Evolutionary conservation across 2,329 filamentous ascomycete genomes (phyloP), one percentile per base, ranked within the genome.

Genomic region (Botrytis galanthina): DNA sequence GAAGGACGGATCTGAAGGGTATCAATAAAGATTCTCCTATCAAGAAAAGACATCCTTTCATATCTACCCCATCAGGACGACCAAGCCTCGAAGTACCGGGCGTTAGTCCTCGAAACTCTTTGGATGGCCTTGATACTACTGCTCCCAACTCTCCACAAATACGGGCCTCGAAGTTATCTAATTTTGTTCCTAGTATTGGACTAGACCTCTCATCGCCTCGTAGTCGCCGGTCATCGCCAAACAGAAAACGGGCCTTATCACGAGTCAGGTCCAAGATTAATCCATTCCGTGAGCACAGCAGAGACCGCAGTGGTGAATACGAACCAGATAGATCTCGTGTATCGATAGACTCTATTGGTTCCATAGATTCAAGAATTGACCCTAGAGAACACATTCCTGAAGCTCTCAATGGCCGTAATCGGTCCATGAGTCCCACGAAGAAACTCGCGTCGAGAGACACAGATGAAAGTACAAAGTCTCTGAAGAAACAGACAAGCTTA

Each of bases 181-280:
- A 78, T 74, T 82, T 83, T 1, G 84, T 87, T 70, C 88, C 89
- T 6, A 86, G 86, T 20, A 87, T 91, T 74, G 87, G 87, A 35
- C 86, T 88, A 76, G 90, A 92, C 73, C 80, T 92, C 14, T 92
- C 91, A 5, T 87, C 90, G 2, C 84, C 86, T 5, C 85, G 85
- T 12, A 93, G 90, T 78, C 87, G 91, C 37, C 85, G 88, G 2
- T 84, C 85, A 3, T 93, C 92, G 10, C 91, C 92, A 44, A 83
- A 84, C 0, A 87, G 90, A 70, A 91, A 67, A 57, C 46, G 89
- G 71, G 87, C 88, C n/a, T 79, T 85, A 20, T 83, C 83, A 46
- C 82, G 78, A 29, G 80, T 84, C 46, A 81, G 82, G 20, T 82
- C 78, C 79, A 84, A 80, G 80, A 82, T 80, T 78, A 81, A 66